Evolutionary conservation across 192 early-diverging fungal genomes (phyloP).

Genomic region (Geranomyces michiganensis): DNA sequence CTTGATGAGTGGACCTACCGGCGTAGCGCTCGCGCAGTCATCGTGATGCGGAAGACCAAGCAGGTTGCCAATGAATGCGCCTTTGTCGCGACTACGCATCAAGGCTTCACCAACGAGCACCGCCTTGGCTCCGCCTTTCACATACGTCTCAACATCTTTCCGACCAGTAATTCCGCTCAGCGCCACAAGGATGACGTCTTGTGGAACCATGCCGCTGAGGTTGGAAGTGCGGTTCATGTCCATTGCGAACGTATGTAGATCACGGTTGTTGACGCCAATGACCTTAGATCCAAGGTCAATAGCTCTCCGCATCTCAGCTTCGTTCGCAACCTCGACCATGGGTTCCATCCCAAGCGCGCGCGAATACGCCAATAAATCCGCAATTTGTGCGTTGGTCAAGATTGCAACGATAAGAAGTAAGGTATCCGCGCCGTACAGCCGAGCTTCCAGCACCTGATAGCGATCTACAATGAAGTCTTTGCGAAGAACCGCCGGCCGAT

Average conservation of each 20-base stretch:
- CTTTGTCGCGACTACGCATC: conserved; percentile 82
- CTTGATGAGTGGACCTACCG: conserved; percentile 63
- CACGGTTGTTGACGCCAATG: conserved; percentile 98
- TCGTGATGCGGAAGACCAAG: conserved; percentile 38
- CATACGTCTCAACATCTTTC: conserved; percentile 80
- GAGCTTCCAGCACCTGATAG: conserved; percentile 97
- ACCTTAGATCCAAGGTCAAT: conserved; percentile 79
- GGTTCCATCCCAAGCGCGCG: conserved; percentile 92
- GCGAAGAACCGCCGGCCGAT: conserved; percentile 89
- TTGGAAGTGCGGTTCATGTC: conserved; percentile 84
- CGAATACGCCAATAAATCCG: conserved; percentile 72
- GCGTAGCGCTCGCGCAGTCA: not conserved
- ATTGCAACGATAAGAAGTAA: conserved; percentile 96
- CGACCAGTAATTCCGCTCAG: conserved; percentile 88
- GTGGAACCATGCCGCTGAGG: conserved; percentile 78
- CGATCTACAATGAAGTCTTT: conserved; percentile 96
- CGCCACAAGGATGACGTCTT: conserved; percentile 75
- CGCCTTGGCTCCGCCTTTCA: conserved; percentile 73
- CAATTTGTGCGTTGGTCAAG: conserved; percentile 68
- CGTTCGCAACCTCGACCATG: conserved; percentile 96
- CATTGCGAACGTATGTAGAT: conserved; percentile 94
- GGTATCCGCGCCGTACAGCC: conserved; percentile 93
- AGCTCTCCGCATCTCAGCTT: conserved; percentile 86
- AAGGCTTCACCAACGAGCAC: conserved; percentile 95
- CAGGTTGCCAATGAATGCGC: conserved; percentile 74